Evolutionary conservation across 192 early-diverging fungal species (phyloP).

Genomic region (Mortierella claussenii): DNA sequence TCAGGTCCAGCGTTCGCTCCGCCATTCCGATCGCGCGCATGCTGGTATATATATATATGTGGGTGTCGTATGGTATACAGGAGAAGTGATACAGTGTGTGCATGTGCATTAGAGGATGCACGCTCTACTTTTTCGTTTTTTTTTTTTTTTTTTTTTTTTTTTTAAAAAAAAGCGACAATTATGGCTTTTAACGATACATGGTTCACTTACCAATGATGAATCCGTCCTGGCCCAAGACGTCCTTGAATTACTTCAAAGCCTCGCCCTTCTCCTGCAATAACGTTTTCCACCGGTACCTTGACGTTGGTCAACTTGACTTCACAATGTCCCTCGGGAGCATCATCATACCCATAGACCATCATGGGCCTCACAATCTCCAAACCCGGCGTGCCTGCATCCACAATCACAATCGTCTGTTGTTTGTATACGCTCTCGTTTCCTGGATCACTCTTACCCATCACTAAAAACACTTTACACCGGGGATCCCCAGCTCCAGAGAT

Average conservation of each 20-base stretch:
- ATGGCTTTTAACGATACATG: too few species aligned
- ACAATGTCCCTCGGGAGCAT: conserved; percentile 96
- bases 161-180: not conserved
- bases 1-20: conserved; percentile 89
- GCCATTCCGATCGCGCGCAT: conserved; percentile 96
- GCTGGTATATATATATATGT: too few species aligned
- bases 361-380: conserved; percentile 86
- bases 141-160: too few species aligned
- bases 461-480: conserved; percentile 85
- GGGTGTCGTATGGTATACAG: too few species aligned
- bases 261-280: conserved; percentile 95
- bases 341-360: conserved; percentile 93
- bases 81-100: not conserved
- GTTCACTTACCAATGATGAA: conserved; percentile 95
- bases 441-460: conserved; percentile 92
- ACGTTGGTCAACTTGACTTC: conserved; percentile 94
- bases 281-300: conserved; percentile 85
- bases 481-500: conserved; percentile 97
- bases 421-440: conserved; percentile 72
- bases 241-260: conserved; percentile 99
- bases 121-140: too few species aligned
- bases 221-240: conserved; percentile 92
- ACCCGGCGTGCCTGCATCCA: conserved; percentile 86
- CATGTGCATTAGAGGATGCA: too few species aligned
- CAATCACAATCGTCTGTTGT: conserved; percentile 92